phyloP scores from a whole-genome alignment of 306 rosid genomes.

The Pterocarpus macrocarpus region DNA sequence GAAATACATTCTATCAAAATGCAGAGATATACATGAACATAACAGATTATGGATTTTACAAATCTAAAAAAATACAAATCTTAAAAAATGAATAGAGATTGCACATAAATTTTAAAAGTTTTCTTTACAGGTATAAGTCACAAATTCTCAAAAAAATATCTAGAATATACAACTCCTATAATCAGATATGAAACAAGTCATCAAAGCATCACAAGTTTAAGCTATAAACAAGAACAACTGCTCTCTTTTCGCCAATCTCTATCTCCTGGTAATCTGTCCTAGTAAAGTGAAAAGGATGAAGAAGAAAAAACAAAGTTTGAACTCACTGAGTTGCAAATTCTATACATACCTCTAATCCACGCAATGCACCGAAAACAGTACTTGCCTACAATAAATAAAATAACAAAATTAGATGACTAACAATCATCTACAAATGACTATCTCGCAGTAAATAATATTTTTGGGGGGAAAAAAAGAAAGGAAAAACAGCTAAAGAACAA shows the following conservation, averaged over 20 bases:
- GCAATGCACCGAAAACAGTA: conserved; percentile 62
- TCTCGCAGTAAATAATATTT: not conserved
- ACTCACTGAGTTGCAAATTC: conserved; percentile 21
- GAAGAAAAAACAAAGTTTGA: not conserved
- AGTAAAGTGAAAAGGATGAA: not conserved
- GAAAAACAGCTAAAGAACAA: not conserved
- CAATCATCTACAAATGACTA: not conserved
- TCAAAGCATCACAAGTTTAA: conserved; percentile 31
- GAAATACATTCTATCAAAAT: conserved; percentile 20
- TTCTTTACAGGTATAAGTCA: not conserved
- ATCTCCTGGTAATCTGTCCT: not conserved
- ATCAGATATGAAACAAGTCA: not conserved
- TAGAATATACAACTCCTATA: not conserved
- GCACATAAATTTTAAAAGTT: not conserved
- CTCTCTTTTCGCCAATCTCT: not conserved
- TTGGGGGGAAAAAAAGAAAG: not conserved
- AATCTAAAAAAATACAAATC: not conserved
- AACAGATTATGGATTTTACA: conserved; percentile 6
- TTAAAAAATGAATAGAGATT: not conserved
- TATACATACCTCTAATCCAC: conserved; percentile 59
- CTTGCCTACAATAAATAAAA: conserved; percentile 53
- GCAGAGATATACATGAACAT: conserved; percentile 15
- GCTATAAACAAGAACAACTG: conserved; percentile 28
- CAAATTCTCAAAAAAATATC: not conserved
- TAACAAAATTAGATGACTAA: conserved; percentile 16